Evolutionary conservation across 1,139 yeast species (phyloP).

Genomic region (Sugiyamaella neomexicana): DNA sequence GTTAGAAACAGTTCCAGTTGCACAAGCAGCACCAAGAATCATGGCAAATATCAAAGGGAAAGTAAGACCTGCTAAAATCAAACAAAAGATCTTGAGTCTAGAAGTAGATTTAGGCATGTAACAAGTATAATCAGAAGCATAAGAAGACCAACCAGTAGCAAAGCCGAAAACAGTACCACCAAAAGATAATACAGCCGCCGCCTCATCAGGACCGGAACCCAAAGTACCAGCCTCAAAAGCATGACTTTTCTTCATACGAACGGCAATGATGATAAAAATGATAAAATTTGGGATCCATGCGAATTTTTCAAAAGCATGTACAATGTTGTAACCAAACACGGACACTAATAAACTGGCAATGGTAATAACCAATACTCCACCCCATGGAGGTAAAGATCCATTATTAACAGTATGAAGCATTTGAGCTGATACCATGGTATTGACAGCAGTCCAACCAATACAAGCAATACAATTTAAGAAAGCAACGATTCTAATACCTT

Average conservation of each 20-base stretch:
- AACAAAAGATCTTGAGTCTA: slow-evolving; percentile 58
- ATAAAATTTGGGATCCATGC: slow-evolving; percentile 82
- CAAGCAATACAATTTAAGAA: slow-evolving; percentile 79
- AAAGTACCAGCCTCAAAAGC: slow-evolving; percentile 54
- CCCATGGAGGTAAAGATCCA: slow-evolving; percentile 79
- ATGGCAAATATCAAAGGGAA: slow-evolving; percentile 70
- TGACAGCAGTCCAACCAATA: slow-evolving; percentile 95
- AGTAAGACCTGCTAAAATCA: slow-evolving; percentile 62
- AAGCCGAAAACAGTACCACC: slow-evolving; percentile 87
- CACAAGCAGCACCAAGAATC: slow-evolving; percentile 86
- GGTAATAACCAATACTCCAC: slow-evolving; percentile 76
- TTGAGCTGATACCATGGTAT: slow-evolving; percentile 87
- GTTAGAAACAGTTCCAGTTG: slow-evolving; percentile 55
- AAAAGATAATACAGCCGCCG: slow-evolving; percentile 77
- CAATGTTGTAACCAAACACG: slow-evolving; percentile 82
- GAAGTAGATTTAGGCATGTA: slow-evolving; percentile 70
- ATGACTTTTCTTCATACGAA: slow-evolving; percentile 66
- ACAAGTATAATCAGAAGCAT: slow-evolving; percentile 89
- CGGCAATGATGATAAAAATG: slow-evolving; percentile 74
- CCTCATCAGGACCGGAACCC: slow-evolving; percentile 50
- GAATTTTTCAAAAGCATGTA: slow-evolving; percentile 81
- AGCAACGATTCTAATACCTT: slow-evolving; percentile 74
- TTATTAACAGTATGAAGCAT: slow-evolving; percentile 73
- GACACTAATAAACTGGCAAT: slow-evolving; percentile 70
- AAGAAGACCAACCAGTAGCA: slow-evolving; percentile 94